A percentile compares a stretch with the other conserved stretches of the same genome.
Conservation (phyloP, 768 basidiomycete genomes). For the Tylopilus sp. region DNA sequence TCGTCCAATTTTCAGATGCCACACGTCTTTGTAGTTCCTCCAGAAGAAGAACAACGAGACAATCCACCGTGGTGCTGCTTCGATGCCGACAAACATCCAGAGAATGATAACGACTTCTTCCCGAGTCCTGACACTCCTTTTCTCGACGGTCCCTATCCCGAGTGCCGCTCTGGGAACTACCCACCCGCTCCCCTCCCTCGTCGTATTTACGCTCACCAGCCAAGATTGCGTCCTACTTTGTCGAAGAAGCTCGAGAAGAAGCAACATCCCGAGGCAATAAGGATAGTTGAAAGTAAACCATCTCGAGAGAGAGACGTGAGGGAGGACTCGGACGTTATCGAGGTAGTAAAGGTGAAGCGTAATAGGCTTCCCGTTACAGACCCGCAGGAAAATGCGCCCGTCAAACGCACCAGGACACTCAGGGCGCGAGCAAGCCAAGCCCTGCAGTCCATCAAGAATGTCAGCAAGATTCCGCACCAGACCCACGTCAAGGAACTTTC, state of each 20-base stretch:
- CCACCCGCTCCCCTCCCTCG: constrained; percentile 1
- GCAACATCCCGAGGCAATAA: constrained; percentile 28
- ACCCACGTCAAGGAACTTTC: constrained; percentile 40
- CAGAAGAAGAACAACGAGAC: constrained; percentile 50
- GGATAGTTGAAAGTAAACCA: constrained; percentile 21
- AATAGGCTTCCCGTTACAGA: constrained; percentile 21
- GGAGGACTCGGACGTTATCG: constrained; percentile 50
- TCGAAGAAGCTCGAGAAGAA: constrained; percentile 29
- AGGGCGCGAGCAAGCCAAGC: constrained; percentile 46
- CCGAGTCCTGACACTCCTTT: constrained; percentile 30
- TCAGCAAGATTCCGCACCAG: constrained; percentile 34
- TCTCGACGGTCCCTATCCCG: constrained; percentile 30
- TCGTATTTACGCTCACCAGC: constrained; percentile 5
- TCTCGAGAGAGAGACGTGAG: constrained; percentile 35
- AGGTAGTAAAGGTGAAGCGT: constrained; percentile 57
- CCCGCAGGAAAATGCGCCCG: constrained; percentile 21
- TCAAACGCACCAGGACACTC: constrained; percentile 40
- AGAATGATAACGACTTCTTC: constrained; percentile 13
- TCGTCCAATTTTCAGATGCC: constrained; percentile 33
- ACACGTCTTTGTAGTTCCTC: constrained; percentile 53
- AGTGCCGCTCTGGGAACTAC: constrained; percentile 12
- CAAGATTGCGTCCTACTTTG: constrained; percentile 5
- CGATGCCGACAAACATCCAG: constrained; percentile 40
- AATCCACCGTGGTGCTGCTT: constrained; percentile 56
- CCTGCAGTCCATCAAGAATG: constrained; percentile 44